Percentiles rank a stretch among this genome's conserved stretches.
phyloP scores from a whole-genome alignment of 106 monocot genomes.

The Allium cepa region DNA sequence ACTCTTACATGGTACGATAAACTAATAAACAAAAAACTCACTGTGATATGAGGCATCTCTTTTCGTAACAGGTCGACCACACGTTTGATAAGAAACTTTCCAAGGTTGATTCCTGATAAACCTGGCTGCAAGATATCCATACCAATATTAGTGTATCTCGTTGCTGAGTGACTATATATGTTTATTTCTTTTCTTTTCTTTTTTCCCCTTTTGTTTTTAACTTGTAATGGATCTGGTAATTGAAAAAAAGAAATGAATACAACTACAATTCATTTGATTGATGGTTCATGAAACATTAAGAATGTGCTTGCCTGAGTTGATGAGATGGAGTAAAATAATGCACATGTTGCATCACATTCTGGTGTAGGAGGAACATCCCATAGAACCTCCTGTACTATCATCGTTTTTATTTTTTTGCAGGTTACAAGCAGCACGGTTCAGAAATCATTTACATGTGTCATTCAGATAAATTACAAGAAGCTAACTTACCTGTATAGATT shows the following conservation, averaged over 20 bases:
- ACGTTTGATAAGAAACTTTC: constrained; percentile 84
- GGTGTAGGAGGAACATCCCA: constrained; percentile 79
- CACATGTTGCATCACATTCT: constrained; percentile 63
- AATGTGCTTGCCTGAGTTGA: constrained; percentile 58
- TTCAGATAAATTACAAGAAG: neutral
- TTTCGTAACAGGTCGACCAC: constrained; percentile 61
- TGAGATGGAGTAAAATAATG: constrained; percentile 85
- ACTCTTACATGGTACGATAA: too few species aligned
- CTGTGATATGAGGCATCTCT: constrained; percentile 60
- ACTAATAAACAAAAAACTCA: constrained; percentile 17
- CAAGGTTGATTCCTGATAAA: constrained; percentile 84
- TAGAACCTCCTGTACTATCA: constrained; percentile 54
- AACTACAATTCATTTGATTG: neutral
- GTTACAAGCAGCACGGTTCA: too few species aligned
- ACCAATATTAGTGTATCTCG: too few species aligned
- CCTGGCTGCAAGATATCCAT: constrained; percentile 40
- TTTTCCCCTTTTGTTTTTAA: too few species aligned
- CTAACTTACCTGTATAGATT: constrained; percentile 58
- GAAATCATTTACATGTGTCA: too few species aligned
- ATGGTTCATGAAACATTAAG: too few species aligned
- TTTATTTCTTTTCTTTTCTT: too few species aligned
- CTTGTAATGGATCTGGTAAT: too few species aligned
- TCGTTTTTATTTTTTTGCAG: too few species aligned
- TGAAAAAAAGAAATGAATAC: neutral
- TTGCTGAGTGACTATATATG: too few species aligned